Evolutionary conservation across 2,329 filamentous ascomycete species (phyloP), one percentile per base, ranked within the genome.

Genomic region (Fusarium decemcellulare): DNA sequence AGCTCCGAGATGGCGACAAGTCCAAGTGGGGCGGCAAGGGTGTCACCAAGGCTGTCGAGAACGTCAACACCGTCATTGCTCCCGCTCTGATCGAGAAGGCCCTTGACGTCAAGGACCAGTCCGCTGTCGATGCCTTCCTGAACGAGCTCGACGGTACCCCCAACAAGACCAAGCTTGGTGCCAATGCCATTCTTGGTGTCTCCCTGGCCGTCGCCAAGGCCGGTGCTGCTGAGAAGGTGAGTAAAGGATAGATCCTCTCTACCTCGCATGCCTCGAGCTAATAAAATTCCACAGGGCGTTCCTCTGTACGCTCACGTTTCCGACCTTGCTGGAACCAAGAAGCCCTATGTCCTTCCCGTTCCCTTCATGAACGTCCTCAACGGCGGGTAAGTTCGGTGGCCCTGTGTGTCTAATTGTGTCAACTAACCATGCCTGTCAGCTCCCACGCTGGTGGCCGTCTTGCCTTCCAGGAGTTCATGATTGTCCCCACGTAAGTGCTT

Each of bases 381-480:
- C 83, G 93, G 93, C 76, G 87, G 84, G 84, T 86, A 76, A 79
- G 83, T 72, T 40, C 32, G 36, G 15, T 10, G 6, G 23, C 8
- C 29, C n/a, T 11, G 5, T 12, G n/a, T 14, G 18, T 42, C 6
- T 43, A n/a, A 11, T 15, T 11, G 37, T 11, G 7, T 18, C 8
- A 23, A 40, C 74, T 77, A 62, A 77, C 62, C 23, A 47, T 39
- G 23, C 16, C 29, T 60, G 43, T 39, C 32, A 86, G 96, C 75
- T 98, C 95, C 78, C 96, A 99, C 88, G 96, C 96, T 74, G 96
- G 96, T 89, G 96, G 96, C 79, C 93, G 95, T 81, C 90, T 97
- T 76, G 93, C 93, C 74, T 97, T 97, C 90, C 94, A 97, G 85
- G 94, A 97, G 85, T 97, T 97, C 89, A 97, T 97, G 94, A 95